Evolutionary conservation across 352 stramenopile species (phyloP), one percentile per base, ranked within the genome.

Genomic region (Aphanomyces invadans): DNA sequence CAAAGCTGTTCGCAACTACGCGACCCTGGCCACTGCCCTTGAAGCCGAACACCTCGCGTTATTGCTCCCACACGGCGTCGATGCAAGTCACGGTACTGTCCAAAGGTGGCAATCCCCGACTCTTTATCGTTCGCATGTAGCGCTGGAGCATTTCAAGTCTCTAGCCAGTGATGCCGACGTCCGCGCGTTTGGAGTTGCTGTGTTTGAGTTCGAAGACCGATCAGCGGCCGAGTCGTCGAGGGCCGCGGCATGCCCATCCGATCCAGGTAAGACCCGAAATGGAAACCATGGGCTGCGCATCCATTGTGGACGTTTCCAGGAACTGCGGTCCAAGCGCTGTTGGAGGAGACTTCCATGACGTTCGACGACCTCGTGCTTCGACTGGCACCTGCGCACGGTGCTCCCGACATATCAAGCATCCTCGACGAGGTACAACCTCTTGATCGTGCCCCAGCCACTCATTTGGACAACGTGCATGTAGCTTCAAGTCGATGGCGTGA

Each of bases 401-500:
- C 46, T n/a, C 11, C 29, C 1, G 28, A 2, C 10, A 67, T 67
- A 17, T 7, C 31, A n/a, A 31, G 45, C 33, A 44, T 44, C 1
- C 15, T 67, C 19, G 38, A 23, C 45, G 25, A 67, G 38, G 60
- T 67, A 53, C 32, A 26, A 10, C 21, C 17, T 32, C 26, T 21
- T 2, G 31, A 3, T 49, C 10, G 7, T 26, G 4, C 17, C 17
- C 17, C n/a, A 4, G 42, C 15, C 9, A 0, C 33, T 55, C 11
- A 65, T 44, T 54, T 53, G 3, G 2, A 19, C 26, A 4, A n/a
- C n/a, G n/a, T n/a, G n/a, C n/a, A 1, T 48, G 28, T 67, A 67
- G 60, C n/a, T 67, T 19, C 60, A 67, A 57, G 21, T 60, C 17
- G 60, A 67, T 23, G 60, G 60, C 28, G 29, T 57, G 12, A 49